These are phyloP conservation scores for Exophiala alcalophila DNA, from an alignment of 2,329 filamentous ascomycete genomes.

Conservation along the genomic window DNA sequence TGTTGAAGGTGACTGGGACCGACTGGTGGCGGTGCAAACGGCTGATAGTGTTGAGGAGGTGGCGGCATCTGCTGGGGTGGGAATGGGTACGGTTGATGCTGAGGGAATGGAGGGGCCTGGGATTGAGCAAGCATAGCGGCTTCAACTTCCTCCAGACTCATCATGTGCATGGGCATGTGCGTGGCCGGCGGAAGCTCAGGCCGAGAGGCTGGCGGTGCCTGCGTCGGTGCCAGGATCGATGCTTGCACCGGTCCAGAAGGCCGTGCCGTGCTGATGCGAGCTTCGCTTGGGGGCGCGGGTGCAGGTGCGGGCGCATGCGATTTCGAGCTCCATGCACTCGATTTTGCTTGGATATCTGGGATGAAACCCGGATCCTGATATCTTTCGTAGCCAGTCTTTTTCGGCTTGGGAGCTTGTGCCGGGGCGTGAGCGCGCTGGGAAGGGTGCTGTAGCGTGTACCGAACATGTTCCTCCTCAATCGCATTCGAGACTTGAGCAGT, in stretches of 20 bases:
- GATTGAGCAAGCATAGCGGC: conserved; percentile 70
- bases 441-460: conserved; percentile 69
- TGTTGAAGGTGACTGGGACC: conserved; percentile 11
- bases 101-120: conserved; percentile 30
- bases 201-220: conserved; percentile 26
- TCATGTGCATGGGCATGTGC: conserved; percentile 58
- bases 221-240: conserved; percentile 32
- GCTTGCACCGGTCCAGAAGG: conserved; percentile 32
- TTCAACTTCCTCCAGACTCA: conserved; percentile 97
- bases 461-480: conserved; percentile 85
- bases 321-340: conserved; percentile 80
- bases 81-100: conserved; percentile 35
- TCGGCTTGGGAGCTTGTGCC: conserved; percentile 56
- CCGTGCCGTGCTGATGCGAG: conserved; percentile 27
- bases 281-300: conserved; percentile 20
- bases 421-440: conserved; percentile 39
- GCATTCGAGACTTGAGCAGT: conserved; percentile 83
- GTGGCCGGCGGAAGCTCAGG: conserved; percentile 9
- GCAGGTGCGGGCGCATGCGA: conserved; percentile 44
- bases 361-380: conserved; percentile 82
- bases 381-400: conserved; percentile 83
- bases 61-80: conserved; percentile 29
- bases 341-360: conserved; percentile 87
- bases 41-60: conserved; percentile 32
- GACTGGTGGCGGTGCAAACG: conserved; percentile 8